Base-by-base conservation (phyloP, 1,139 yeast genomes). In the Magnusiomyces tetraspermus region DNA sequence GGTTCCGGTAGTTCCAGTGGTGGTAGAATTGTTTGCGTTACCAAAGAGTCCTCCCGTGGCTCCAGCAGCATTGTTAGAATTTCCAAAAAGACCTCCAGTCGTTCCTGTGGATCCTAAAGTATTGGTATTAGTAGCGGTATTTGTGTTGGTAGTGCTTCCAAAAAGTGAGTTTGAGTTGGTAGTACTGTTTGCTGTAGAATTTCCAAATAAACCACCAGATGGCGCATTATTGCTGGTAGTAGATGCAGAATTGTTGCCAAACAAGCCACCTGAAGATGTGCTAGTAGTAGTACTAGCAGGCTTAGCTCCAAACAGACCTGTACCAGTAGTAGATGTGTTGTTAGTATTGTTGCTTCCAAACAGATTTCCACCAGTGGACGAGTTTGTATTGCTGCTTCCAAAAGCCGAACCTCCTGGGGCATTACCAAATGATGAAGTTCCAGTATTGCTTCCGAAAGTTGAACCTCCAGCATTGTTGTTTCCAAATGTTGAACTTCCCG, bases 271-370 rank as follows among this genome's bases (percentile, higher is more conserved):
- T 41, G 54, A 15, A 23, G 50, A 37, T 3, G 55, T 30, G 6
- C 43, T 15, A 17, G 40, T 43, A 11, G 38, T 28, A 10, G 43
- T 36, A 26, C 33, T 51, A 33, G 53, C 49, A 15, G 54, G 50
- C 24, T 41, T 53, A 11, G 33, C 36, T 2, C 76, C 76, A 61
- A 72, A 73, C 37, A 65, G 58, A 24, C 63, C 63, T 31, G 61
- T 58, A 8, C 62, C 57, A 36, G 62, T 58, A 40, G 46, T 53
- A 28, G 66, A 41, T n/a, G 59, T 47, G 31, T 44, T 43, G 64
- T 55, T 8, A 66, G 55, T 46, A 50, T 54, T 48, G 26, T 51
- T 57, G 23, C 42, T 44, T 21, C 50, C 51, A 45, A 50, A 55
- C 19, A 30, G 36, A n/a, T n/a, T 10, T 19, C 40, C 23, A 1